Evolutionary conservation across 441 rosid species (phyloP).

Genomic region (Gossypium schwendimanii): DNA sequence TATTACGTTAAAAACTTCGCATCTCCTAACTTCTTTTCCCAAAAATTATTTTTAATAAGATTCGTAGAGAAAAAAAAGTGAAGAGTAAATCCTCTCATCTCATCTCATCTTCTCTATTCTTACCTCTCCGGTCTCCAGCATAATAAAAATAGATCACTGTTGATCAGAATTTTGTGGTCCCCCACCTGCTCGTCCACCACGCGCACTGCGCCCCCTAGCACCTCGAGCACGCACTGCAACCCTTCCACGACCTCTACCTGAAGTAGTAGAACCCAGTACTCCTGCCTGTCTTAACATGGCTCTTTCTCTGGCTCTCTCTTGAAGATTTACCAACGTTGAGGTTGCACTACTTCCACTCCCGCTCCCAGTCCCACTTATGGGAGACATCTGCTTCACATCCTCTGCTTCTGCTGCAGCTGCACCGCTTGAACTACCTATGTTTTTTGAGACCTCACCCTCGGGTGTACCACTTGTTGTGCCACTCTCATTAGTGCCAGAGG

Average conservation of each 20-base stretch:
- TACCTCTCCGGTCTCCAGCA: not conserved
- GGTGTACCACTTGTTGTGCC: conserved; percentile 16
- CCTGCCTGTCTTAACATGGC: conserved; percentile 51
- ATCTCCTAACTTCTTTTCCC: not conserved
- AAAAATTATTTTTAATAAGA: not conserved
- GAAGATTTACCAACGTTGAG: conserved; percentile 46
- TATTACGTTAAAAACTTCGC: not conserved
- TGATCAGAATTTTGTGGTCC: conserved; percentile 32
- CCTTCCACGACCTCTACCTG: conserved; percentile 43
- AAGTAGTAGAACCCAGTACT: conserved; percentile 14
- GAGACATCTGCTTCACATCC: conserved; percentile 47
- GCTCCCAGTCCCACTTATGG: conserved; percentile 21
- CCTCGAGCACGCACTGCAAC: conserved; percentile 41
- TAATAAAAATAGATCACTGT: conserved; percentile 19
- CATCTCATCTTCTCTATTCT: not conserved
- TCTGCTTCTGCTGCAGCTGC: conserved; percentile 31
- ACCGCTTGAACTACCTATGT: conserved; percentile 25
- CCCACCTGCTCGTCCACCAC: conserved; percentile 47
- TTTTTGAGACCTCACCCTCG: conserved; percentile 30
- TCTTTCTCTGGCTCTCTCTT: conserved; percentile 50
- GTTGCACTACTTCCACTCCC: not conserved
- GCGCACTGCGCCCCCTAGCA: conserved; percentile 44
- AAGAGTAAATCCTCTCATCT: not conserved
- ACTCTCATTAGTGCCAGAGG: conserved; percentile 11
- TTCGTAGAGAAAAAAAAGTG: not conserved